These are phyloP conservation scores for Aspergillus sp. DNA, from an alignment of 2,329 filamentous ascomycete genomes.

Conservation along the genomic window DNA sequence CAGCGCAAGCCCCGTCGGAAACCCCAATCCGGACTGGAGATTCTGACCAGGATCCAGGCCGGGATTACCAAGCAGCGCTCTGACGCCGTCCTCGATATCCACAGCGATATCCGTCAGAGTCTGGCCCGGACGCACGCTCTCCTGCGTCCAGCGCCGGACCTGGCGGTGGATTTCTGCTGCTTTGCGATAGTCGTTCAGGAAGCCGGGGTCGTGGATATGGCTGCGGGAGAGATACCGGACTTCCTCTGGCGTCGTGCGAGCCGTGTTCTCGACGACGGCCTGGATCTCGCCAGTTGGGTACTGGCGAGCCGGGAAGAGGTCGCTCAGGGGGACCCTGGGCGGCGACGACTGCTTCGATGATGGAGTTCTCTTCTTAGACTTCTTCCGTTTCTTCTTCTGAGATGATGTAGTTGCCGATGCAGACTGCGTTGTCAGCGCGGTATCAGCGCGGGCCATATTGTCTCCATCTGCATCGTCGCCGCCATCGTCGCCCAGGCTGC, in stretches of 20 bases:
- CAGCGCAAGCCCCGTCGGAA: constrained; percentile 46
- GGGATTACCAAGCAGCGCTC: constrained; percentile 41
- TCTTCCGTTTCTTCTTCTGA: constrained; percentile 5
- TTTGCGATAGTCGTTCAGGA: constrained; percentile 46
- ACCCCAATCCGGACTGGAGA: constrained; percentile 45
- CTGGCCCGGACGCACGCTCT: constrained; percentile 42
- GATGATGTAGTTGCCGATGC: constrained; percentile 37
- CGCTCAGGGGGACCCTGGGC: constrained; percentile 37
- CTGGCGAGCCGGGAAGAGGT: constrained; percentile 36
- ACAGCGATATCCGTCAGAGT: constrained; percentile 42
- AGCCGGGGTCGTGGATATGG: constrained; percentile 38
- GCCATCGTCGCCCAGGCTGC: constrained; percentile 27
- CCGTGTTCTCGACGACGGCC: constrained; percentile 31
- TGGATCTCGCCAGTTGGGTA: constrained; percentile 40
- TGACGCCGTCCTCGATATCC: constrained; percentile 46
- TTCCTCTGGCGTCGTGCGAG: constrained; percentile 41
- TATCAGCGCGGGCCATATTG: constrained; percentile 8
- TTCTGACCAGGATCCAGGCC: constrained; percentile 45
- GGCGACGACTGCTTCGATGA: constrained; percentile 34
- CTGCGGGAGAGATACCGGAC: constrained; percentile 31
- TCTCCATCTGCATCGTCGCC: constrained; percentile 12
- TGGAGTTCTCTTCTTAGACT: constrained; percentile 33
- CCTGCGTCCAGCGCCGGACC: constrained; percentile 43
- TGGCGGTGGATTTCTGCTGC: constrained; percentile 50
- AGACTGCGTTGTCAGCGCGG: constrained; percentile 12